A percentile compares a stretch with the other conserved stretches of the same genome.
These are phyloP conservation scores for Viola pubescens DNA, from an alignment of 441 rosid genomes.

Conservation along the genomic window DNA sequence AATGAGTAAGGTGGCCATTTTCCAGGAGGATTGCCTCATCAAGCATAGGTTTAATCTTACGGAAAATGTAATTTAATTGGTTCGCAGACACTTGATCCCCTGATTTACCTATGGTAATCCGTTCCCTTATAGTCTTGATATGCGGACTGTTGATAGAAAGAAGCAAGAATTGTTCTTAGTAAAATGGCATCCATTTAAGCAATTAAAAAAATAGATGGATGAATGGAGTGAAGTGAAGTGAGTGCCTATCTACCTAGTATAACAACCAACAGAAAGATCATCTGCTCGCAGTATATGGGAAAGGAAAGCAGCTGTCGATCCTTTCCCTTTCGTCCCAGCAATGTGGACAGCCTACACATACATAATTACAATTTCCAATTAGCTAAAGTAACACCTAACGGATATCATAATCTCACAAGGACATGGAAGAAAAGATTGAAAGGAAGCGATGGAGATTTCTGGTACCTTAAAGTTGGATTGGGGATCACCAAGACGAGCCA, in stretches of 20 bases:
- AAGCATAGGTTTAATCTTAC: constrained; percentile 38
- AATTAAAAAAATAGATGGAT: no score
- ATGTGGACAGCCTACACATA: constrained; percentile 50
- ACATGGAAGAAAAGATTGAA: not conserved
- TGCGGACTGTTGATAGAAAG: constrained; percentile 53
- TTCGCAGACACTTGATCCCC: constrained; percentile 58
- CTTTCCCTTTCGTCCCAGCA: constrained; percentile 95
- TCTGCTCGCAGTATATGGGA: constrained; percentile 61
- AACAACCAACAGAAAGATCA: constrained; percentile 77
- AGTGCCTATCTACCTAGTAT: constrained; percentile 47
- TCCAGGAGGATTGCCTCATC: constrained; percentile 53
- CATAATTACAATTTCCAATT: not conserved
- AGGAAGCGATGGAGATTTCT: not conserved
- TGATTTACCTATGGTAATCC: constrained; percentile 50
- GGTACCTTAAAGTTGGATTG: constrained; percentile 58
- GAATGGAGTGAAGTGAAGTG: no score
- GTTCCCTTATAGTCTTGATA: constrained; percentile 63
- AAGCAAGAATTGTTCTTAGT: constrained; percentile 1
- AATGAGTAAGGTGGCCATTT: constrained; percentile 67
- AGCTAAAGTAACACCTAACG: not conserved
- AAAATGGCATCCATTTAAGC: no score
- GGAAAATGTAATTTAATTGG: constrained; percentile 46
- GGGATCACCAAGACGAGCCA: constrained; percentile 70
- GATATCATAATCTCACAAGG: not conserved
- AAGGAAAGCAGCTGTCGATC: constrained; percentile 76